Base-by-base conservation (phyloP, 176 grass and related monocot genomes). In the Cenchrus americanus region DNA sequence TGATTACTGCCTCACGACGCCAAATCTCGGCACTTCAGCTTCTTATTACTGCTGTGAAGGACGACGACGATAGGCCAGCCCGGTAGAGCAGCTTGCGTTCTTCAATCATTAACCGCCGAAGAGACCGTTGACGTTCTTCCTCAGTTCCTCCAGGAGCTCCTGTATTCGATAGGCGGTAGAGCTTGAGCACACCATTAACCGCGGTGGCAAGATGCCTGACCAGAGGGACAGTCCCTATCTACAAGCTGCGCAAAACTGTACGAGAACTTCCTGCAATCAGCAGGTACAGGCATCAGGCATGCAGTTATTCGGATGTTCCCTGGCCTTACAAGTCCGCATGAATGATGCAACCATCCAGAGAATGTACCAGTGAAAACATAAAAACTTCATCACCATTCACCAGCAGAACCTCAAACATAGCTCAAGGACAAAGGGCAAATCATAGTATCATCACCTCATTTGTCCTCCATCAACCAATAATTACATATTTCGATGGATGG, bases 271-370 rank as follows among this genome's bases (percentile, higher is more conserved):
- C 12, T 7, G 44, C 12, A 9, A 61, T 23, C 58, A 61, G 55
- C 21, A 22, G 55, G 55, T 23, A 70, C 42, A 70, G n/a, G 15
- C 69, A 71, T 71, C 42, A 70, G n/a, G 15, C 69, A 71, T 71
- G n/a, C 43, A 48, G 42, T 24, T 71, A 71, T 48, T 47, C 47
- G 14, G 42, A 23, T 49, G 68, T 48, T 47, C 21, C 68, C 24
- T 14, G 42, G 44, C 22, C 43, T 48, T 7, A 48, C 48, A 71
- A 71, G 26, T 24, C 21, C 43, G 9, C 5, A 44, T 44, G 43
- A 44, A 48, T 46, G 7, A 70, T 13, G 10, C 67, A 49, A 24
- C n/a, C 43, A 71, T 71, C 43, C 24, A 14, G 43, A 48, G 68
- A 13, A 14, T 48, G 67, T 23, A 23, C 13, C 4, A 52, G 14